A percentile compares a stretch with the other conserved stretches of the same genome.
These are phyloP conservation scores for Nitzschia palea DNA, from an alignment of 108 stramenopile genomes.

Conservation along the genomic window DNA sequence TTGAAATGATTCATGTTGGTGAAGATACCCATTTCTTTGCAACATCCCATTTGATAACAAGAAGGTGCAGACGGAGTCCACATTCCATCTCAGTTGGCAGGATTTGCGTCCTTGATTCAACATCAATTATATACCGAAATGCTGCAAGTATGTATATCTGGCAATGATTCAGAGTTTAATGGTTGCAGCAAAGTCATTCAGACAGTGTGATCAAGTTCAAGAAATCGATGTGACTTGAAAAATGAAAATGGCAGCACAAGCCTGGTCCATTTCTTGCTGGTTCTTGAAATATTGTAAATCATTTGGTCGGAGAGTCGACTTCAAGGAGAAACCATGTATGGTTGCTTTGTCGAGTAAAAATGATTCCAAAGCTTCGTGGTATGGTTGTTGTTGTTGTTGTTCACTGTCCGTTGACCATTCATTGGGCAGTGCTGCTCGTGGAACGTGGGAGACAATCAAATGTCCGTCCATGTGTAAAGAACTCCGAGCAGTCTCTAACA, in stretches of 20 bases:
- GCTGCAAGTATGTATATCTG: too few species aligned
- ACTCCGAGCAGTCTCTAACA: conserved; percentile 39
- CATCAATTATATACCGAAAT: too few species aligned
- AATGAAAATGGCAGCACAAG: conserved; percentile 31
- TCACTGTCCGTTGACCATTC: not conserved
- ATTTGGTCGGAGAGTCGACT: conserved; percentile 3
- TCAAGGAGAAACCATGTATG: conserved; percentile 8
- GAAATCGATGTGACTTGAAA: conserved; percentile 13
- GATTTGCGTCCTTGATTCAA: too few species aligned
- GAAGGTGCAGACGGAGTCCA: not conserved
- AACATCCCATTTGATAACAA: not conserved
- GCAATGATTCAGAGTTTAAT: not conserved
- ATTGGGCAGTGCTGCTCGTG: conserved; percentile 41
- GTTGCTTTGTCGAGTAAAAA: conserved; percentile 24
- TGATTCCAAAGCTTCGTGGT: conserved; percentile 18
- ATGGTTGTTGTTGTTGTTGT: not conserved
- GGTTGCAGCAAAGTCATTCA: not conserved
- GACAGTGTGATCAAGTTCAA: not conserved
- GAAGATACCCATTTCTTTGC: not conserved
- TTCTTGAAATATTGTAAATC: not conserved
- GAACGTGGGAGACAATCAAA: conserved; percentile 68
- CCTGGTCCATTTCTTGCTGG: conserved; percentile 23
- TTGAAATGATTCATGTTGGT: not conserved
- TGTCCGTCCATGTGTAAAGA: conserved; percentile 1
- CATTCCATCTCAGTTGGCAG: too few species aligned